Evolutionary conservation across 768 basidiomycete genomes (phyloP), one percentile per base, ranked within the genome.

Genomic region (Ramaria rubella): DNA sequence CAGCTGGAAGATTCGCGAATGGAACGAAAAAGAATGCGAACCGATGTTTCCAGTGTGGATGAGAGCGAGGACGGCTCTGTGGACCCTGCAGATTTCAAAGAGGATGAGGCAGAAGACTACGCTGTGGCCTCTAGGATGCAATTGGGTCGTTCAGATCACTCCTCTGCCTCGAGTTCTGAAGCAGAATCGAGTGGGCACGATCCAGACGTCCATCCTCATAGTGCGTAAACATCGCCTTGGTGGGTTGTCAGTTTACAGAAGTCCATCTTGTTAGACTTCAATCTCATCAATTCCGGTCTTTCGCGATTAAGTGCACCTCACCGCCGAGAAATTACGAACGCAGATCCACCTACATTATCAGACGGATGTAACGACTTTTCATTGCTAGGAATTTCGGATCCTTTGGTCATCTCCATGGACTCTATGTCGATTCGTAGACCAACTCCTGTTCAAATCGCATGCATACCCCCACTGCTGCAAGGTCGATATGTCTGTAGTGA

Each of bases 381-480:
- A 15, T 75, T 78, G 2, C 72, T 90, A 58, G 83, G 82, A 2
- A 76, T 90, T 58, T 83, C 82, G 0, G 57, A 74, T 2, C 65
- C 75, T 3, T 74, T 99, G 31, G 79, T 83, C 53, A 64, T 72
- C 14, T 83, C 91, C 1, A 75, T 98, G 52, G 72, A 70, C 29
- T 77, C 80, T 33, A 93, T 99, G 87, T 90, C 92, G 14, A 97
- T 98, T 59, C 78, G 77, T 34, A 66, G 69, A 2, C 94, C 95
- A 0, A 97, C 95, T 0, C 84, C 87, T 59, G 85, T 99, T 27
- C 95, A 99, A 65, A 76, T 79, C 0, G 90, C 90, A 3, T 97
- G 94, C 68, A 89, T 99, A 64, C 90, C 90, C 2, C 84, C 86
- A 4, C 80, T 98, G 52, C 75, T 99, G 26, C 72, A 78, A 73